phyloP scores from a whole-genome alignment of 164 flowering plant species.

The Umbilicus rupestris region DNA sequence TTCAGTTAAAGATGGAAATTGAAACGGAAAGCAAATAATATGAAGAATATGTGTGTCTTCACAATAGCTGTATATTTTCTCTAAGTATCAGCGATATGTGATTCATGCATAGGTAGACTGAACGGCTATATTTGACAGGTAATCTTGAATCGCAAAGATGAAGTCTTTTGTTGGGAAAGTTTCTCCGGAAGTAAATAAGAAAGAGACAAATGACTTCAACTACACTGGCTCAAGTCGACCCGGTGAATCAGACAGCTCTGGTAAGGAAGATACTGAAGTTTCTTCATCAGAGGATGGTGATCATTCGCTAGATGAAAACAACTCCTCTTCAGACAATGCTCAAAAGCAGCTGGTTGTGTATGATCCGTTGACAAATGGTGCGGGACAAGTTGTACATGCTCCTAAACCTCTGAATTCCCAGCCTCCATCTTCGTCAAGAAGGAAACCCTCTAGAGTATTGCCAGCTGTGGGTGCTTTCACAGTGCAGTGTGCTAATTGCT shows the following conservation, averaged over 20 bases:
- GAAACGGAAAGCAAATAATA: neutral
- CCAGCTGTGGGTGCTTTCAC: conserved; percentile 77
- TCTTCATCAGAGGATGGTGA: conserved; percentile 22
- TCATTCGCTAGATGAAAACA: conserved; percentile 18
- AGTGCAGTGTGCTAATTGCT: conserved; percentile 78
- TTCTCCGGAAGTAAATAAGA: conserved; percentile 15
- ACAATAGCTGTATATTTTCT: neutral
- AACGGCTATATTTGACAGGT: neutral
- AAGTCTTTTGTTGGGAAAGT: conserved; percentile 13
- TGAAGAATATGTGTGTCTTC: neutral
- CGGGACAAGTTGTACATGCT: conserved; percentile 17
- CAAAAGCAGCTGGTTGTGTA: conserved; percentile 50
- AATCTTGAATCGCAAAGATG: conserved; percentile 15
- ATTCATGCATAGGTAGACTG: neutral
- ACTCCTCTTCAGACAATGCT: conserved; percentile 16
- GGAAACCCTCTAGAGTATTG: conserved; percentile 30
- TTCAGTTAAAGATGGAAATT: neutral
- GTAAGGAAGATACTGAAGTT: conserved; percentile 15
- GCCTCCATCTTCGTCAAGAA: conserved; percentile 16
- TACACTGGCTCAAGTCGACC: conserved; percentile 15
- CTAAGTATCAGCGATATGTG: neutral
- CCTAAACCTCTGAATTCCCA: conserved; percentile 21
- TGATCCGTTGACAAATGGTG: conserved; percentile 28
- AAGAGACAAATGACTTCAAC: conserved; percentile 10
- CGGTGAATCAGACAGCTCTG: conserved; percentile 11